These are phyloP conservation scores for Candida tropicalis DNA, from an alignment of 1,139 yeast genomes.

Conservation along the genomic window DNA sequence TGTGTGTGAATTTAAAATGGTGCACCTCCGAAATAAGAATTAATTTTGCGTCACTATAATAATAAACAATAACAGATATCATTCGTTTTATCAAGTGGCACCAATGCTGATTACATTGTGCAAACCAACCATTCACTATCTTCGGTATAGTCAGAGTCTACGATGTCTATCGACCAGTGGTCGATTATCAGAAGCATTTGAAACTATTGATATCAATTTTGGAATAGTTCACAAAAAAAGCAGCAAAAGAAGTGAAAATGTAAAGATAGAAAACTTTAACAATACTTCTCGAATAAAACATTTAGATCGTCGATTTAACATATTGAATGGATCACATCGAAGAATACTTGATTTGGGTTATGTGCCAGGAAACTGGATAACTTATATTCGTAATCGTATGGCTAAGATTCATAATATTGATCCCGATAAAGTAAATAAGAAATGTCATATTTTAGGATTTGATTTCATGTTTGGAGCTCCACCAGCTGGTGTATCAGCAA, in stretches of 20 bases:
- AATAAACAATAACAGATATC: too few species aligned
- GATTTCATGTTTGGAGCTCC: conserved; percentile 81
- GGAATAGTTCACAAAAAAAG: neutral
- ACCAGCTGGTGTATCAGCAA: conserved; percentile 73
- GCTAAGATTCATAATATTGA: conserved; percentile 30
- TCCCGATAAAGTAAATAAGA: conserved; percentile 53
- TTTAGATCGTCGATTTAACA: conserved; percentile 30
- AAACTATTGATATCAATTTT: conserved; percentile 1
- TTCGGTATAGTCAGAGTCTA: neutral
- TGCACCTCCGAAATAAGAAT: too few species aligned
- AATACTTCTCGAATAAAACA: conserved; percentile 30
- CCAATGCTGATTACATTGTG: neutral
- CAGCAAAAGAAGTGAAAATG: conserved; percentile 30
- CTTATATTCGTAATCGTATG: conserved; percentile 55
- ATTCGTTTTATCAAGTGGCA: neutral
- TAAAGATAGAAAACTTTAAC: conserved; percentile 22
- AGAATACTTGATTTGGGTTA: conserved; percentile 60
- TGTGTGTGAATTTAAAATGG: too few species aligned
- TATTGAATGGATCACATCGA: conserved; percentile 29
- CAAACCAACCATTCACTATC: neutral
- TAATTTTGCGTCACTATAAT: too few species aligned
- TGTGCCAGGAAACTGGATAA: conserved; percentile 97
- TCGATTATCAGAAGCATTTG: neutral
- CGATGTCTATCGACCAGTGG: conserved; percentile 4
- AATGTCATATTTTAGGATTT: conserved; percentile 78